Evolutionary conservation across 2,329 filamentous ascomycete species (phyloP), one percentile per base, ranked within the genome.

Genomic region (Lachnellula hyalina): DNA sequence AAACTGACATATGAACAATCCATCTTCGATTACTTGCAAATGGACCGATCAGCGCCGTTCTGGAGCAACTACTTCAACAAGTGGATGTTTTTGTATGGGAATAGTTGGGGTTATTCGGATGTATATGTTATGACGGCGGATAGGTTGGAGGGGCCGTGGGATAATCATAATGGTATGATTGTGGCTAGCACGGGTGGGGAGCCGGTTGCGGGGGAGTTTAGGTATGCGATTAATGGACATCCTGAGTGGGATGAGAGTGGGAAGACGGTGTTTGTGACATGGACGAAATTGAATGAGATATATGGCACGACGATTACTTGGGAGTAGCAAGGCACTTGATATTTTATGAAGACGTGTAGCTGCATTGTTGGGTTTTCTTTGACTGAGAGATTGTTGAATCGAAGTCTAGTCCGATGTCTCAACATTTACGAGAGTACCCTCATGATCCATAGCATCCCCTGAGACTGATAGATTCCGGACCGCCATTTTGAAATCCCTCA

Each of bases 91-190:
- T 17, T 53, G 17, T 53, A 53, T 40, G 46, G 51, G 15, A 49
- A 44, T 17, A 53, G 51, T n/a, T 53, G 51, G 51, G 51, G 51
- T 3, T 49, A 49, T 38, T 49, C 46, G 9, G 51, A 53, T 48
- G 46, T 53, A 36, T 53, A 53, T 49, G 51, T 53, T 2, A 53
- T 53, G 51, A 53, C 51, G 12, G 46, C 51, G 40, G 51, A 53
- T 36, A 42, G 47, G 28, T 17, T 53, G 12, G 51, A 53, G 28
- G 51, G 51, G 14, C 51, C 46, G 17, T 53, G 51, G 51, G 46
- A 53, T 45, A 40, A 23, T 11, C 51, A 53, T 53, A 28, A 46
- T 14, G 36, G 47, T 21, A 35, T 53, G 45, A 32, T 41, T 8
- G 36, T 49, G 2, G 12, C 21, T 1, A 53, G 46, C 28, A 53